These are phyloP conservation scores for Gliomastix tumulicola DNA, from an alignment of 2,329 filamentous ascomycete genomes.

Conservation along the genomic window DNA sequence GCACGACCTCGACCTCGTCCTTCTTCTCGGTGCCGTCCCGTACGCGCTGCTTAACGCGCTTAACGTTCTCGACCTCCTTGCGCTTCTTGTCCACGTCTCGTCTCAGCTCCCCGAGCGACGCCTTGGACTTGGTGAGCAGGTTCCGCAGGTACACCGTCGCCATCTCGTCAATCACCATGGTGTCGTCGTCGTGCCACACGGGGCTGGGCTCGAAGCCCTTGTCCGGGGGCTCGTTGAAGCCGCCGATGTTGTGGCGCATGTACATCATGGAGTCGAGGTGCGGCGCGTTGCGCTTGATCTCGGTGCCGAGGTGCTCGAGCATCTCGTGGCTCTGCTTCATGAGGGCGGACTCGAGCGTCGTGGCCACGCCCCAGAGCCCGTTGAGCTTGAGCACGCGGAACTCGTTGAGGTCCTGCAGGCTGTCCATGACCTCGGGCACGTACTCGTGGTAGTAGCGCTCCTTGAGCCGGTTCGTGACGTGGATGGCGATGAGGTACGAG, in stretches of 20 bases:
- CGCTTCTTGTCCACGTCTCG: conserved; percentile 80
- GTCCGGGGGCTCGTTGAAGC: conserved; percentile 78
- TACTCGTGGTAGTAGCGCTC: conserved; percentile 97
- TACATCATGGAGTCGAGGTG: conserved; percentile 97
- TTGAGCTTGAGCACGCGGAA: conserved; percentile 82
- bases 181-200: conserved; percentile 90
- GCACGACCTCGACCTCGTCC: conserved; percentile 80
- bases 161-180: conserved; percentile 77
- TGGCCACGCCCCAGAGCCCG: conserved; percentile 74
- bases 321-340: conserved; percentile 67
- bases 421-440: conserved; percentile 86
- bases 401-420: conserved; percentile 88
- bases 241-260: conserved; percentile 78
- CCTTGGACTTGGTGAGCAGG: conserved; percentile 83
- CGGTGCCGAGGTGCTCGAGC: conserved; percentile 64
- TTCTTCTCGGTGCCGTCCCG: conserved; percentile 80
- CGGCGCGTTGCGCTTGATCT: conserved; percentile 84
- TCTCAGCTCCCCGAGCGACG: conserved; percentile 70
- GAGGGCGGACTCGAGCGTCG: conserved; percentile 72
- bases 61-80: conserved; percentile 74
- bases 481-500: conserved; percentile 92
- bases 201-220: conserved; percentile 89
- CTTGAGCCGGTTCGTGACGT: conserved; percentile 96
- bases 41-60: conserved; percentile 66
- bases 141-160: conserved; percentile 91